Base-by-base conservation (phyloP, 441 rosid genomes). In the Kokia cookei region DNA sequence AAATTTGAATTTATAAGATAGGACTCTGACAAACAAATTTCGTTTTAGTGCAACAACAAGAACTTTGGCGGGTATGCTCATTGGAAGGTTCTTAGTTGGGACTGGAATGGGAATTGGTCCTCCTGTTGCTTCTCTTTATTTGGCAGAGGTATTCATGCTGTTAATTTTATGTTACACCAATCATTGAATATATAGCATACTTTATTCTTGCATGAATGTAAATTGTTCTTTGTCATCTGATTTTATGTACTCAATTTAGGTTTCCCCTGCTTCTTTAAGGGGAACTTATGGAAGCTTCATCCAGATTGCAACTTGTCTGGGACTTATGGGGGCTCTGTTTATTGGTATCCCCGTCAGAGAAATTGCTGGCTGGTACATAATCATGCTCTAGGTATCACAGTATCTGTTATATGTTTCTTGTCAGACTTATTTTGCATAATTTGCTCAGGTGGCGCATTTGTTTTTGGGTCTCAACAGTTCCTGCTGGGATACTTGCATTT, bases 211-310 rank as follows among this genome's bases (percentile, higher is more conserved):
- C 53, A 48, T 76, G 60, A 50, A 26, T 11, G 6, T 24, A 19
- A 8, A 12, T 35, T 40, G 42, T 68, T 51, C 69, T 58, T 40
- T 63, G 60, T 61, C 1, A 53, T 51, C 19, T 62, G 3, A 73
- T 14, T 57, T 58, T 67, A 50, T 32, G 7, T 12, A 12, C 48
- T 73, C 62, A 51, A 65, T 32, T 26, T 72, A 92, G 98, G 89
- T 96, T 73, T 93, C 98, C 58, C 99, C 99, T 51, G 80, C 98
- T 78, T 90, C 82, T 83, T 91, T 93, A 51, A 91, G 99, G 90
- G 98, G 98, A 53, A 87, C 99, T 40, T 96, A 86, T 81, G 99
- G 99, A 82, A 96, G 99, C 88, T 88, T 89, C 81, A 85, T 90
- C 55, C 98, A 96, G 82, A 94, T 96, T 79, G 95, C 97, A 53